phyloP scores from a whole-genome alignment of 495 filamentous ascomycete species.

The Aspergillus campestris region DNA sequence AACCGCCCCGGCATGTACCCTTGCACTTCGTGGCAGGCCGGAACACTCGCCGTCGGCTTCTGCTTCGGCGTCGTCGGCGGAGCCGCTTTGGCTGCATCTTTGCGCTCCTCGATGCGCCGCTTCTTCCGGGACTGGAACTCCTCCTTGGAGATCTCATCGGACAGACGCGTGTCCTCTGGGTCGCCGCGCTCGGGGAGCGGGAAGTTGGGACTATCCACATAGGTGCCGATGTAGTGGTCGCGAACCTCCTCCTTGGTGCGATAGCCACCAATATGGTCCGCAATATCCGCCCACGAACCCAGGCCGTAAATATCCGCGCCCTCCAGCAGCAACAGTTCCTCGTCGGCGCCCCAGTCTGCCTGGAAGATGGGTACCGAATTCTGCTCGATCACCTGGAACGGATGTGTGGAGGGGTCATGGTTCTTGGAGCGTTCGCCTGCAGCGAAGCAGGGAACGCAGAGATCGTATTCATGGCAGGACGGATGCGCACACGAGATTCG shows the following conservation, averaged over 20 bases:
- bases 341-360: constrained; percentile 93
- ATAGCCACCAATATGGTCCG: constrained; percentile 94
- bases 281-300: constrained; percentile 95
- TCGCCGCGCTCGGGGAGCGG: constrained; percentile 78
- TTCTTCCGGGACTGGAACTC: constrained; percentile 94
- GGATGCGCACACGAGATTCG: constrained; percentile 84
- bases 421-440: constrained; percentile 65
- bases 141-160: constrained; percentile 73
- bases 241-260: constrained; percentile 90
- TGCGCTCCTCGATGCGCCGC: constrained; percentile 82
- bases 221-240: constrained; percentile 85
- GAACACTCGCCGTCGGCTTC: constrained; percentile 89
- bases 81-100: constrained; percentile 78
- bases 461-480: constrained; percentile 86
- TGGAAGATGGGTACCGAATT: constrained; percentile 96
- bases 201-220: constrained; percentile 72
- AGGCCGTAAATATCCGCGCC: constrained; percentile 96
- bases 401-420: constrained; percentile 77
- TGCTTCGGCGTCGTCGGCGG: constrained; percentile 81
- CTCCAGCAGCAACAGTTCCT: constrained; percentile 86
- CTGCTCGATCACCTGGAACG: constrained; percentile 92
- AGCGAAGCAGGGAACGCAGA: constrained; percentile 93
- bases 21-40: constrained; percentile 93
- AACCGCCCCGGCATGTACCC: constrained; percentile 97
- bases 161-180: constrained; percentile 66